phyloP scores from a whole-genome alignment of 208 protist species.

The Trypanosoma lewisi region DNA sequence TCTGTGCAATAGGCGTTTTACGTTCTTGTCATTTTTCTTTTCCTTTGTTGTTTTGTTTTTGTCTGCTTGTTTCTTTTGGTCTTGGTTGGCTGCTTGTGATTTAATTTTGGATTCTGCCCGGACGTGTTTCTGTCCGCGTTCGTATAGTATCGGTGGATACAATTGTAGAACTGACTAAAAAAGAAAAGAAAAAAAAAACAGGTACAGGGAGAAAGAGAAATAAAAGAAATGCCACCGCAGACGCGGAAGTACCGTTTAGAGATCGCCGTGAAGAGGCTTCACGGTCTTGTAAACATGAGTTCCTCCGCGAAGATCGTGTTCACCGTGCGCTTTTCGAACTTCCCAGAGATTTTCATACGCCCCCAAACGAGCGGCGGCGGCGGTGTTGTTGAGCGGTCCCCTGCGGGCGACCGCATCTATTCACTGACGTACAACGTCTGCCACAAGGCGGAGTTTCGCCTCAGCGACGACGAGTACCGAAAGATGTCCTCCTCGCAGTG shows the following conservation, averaged over 20 bases:
- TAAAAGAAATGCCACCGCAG: neutral
- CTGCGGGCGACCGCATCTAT: conserved; percentile 9
- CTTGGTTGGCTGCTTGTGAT: neutral
- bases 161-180: too few species aligned
- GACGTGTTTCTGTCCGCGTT: neutral
- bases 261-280: conserved; percentile 63
- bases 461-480: conserved; percentile 33
- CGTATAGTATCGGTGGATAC: neutral
- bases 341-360: conserved; percentile 61
- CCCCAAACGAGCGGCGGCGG: conserved; percentile 35
- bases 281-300: conserved; percentile 35
- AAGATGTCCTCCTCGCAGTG: conserved; percentile 52
- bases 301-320: conserved; percentile 32
- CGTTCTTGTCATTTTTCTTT: neutral
- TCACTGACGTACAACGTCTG: conserved; percentile 67
- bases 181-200: neutral
- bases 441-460: conserved; percentile 79
- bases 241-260: conserved; percentile 58
- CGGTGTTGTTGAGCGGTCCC: conserved; percentile 10
- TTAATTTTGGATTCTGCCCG: conserved; percentile 2
- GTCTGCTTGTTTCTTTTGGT: neutral
- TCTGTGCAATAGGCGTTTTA: neutral
- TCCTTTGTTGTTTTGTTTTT: conserved; percentile 14
- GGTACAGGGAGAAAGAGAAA: neutral
- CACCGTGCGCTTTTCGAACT: conserved; percentile 62